These are phyloP conservation scores for Dioscorea zingiberensis DNA, from an alignment of 106 monocot genomes.

Conservation along the genomic window DNA sequence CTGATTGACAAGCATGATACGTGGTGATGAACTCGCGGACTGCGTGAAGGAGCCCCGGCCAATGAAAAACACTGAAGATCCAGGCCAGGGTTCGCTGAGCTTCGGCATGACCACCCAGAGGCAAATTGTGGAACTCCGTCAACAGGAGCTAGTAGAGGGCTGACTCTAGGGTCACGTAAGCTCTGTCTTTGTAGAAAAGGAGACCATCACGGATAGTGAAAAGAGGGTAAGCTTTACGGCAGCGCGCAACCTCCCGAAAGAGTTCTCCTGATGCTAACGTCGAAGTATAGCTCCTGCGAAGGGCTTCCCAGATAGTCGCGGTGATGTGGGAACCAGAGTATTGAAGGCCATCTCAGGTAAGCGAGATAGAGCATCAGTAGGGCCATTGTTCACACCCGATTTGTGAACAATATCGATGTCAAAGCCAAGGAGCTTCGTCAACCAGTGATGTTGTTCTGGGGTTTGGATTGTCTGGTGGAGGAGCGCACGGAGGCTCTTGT, in stretches of 20 bases:
- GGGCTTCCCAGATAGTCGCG: no score
- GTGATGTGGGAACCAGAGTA: no score
- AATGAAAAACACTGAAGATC: neutral
- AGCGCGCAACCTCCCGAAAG: no score
- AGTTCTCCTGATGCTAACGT: no score
- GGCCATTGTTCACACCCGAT: neutral
- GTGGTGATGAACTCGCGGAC: no score
- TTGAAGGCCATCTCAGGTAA: neutral
- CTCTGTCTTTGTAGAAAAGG: neutral
- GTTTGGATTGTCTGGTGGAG: neutral
- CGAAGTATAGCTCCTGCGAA: no score
- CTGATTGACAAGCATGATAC: no score
- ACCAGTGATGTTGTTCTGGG: no score
- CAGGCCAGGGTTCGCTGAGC: neutral
- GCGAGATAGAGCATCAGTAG: constrained; percentile 15
- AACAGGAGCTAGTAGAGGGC: neutral
- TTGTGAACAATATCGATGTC: constrained; percentile 7
- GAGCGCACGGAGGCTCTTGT: constrained; percentile 2
- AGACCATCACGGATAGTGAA: neutral
- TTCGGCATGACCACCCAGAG: neutral
- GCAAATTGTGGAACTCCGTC: neutral
- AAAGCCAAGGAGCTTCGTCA: no score
- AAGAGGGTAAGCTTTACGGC: no score
- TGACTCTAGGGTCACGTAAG: neutral
- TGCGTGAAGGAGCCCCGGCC: no score